Base-by-base conservation (phyloP, 1,139 yeast genomes). In the Martiniozyma asiatica region DNA sequence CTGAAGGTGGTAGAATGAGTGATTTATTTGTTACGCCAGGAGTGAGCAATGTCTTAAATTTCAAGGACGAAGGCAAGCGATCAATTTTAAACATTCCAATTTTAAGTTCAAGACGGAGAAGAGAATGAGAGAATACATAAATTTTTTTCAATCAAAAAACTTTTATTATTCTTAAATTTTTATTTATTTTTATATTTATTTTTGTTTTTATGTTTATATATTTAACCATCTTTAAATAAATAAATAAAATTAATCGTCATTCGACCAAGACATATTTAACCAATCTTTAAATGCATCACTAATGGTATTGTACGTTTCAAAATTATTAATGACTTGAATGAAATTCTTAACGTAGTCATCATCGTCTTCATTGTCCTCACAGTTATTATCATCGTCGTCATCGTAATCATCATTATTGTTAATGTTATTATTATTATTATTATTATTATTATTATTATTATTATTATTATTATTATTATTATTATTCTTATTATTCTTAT, bases 231-330 rank as follows among this genome's bases (percentile, higher is more conserved):
- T n/a, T n/a, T n/a, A n/a, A n/a, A n/a, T n/a, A n/a, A n/a, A n/a
- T n/a, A n/a, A n/a, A n/a, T n/a, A n/a, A n/a, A n/a, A n/a, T n/a
- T n/a, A n/a, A n/a, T 35, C 31, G 20, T 28, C 27, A 7, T 26
- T 22, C 13, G 24, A 22, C 25, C 33, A 25, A 8, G 32, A 21
- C 14, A 39, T 18, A 27, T 30, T 42, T 24, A 51, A 24, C 56
- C 56, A 52, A 33, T 52, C 56, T 31, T 42, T 49, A 31, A 52
- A 50, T 2, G 56, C 56, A 22, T 52, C 56, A 17, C 54, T 37
- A 7, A 52, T 42, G 6, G 48, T 40, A 2, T 53, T 38, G 32
- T 52, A 52, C 15, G 45, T 40, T 29, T 52, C 56, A 34, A 51
- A 49, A 30, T 51, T 49, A 32, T 52, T 46, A 16, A 48, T 44